Evolutionary conservation across 352 stramenopile genomes (phyloP).

Genomic region (Blastocystis sp.): DNA sequence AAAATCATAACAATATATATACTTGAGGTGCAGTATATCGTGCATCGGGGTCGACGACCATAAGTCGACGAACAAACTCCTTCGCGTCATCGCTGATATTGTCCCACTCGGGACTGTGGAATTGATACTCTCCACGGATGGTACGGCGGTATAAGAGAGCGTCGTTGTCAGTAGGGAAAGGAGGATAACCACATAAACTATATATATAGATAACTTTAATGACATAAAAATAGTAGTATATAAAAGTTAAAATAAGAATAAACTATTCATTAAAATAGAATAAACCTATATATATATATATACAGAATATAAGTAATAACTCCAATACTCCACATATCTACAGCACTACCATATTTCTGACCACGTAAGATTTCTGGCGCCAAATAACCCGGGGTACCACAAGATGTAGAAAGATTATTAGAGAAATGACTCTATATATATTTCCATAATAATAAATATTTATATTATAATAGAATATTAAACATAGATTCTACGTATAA

Average conservation of each 20-base stretch:
- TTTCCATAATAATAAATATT: background rate
- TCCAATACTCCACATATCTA: slow-evolving; percentile 63
- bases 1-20: no score
- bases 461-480: no score
- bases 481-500: no score
- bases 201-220: no score
- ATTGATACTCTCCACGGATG: slow-evolving; percentile 60
- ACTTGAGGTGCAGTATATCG: slow-evolving; percentile 43
- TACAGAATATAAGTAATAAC: slow-evolving; percentile 70
- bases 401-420: slow-evolving; percentile 58
- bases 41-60: slow-evolving; percentile 58
- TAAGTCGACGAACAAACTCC: slow-evolving; percentile 62
- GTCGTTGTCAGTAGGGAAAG: slow-evolving; percentile 76
- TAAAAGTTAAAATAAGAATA: no score
- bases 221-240: no score
- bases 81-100: slow-evolving; percentile 63
- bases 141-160: slow-evolving; percentile 67
- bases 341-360: slow-evolving; percentile 52
- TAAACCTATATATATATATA: no score
- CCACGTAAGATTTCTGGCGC: slow-evolving; percentile 61
- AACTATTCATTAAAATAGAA: no score
- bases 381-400: slow-evolving; percentile 52
- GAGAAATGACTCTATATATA: slow-evolving; percentile 24
- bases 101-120: slow-evolving; percentile 65
- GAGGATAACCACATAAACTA: slow-evolving; percentile 50